phyloP scores from a whole-genome alignment of 2,329 filamentous ascomycete genomes.

The Hypoxylon sp. region DNA sequence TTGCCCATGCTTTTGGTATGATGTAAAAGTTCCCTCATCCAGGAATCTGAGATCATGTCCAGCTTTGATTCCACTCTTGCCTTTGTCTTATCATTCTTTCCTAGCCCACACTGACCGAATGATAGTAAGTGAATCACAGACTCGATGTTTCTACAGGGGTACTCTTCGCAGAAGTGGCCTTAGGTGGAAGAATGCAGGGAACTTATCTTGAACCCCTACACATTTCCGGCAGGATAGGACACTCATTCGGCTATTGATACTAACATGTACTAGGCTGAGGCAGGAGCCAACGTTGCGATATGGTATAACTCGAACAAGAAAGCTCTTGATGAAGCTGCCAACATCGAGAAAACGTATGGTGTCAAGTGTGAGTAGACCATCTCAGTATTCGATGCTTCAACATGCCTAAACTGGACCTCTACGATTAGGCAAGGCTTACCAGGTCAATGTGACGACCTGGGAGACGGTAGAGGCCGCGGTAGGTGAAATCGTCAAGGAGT shows the following conservation, averaged over 20 bases:
- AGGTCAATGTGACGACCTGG: slow-evolving; percentile 71
- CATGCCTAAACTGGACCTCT: not conserved
- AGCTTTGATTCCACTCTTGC: not conserved
- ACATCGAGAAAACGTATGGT: slow-evolving; percentile 75
- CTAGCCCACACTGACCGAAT: slow-evolving; percentile 17
- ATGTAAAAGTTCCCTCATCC: not conserved
- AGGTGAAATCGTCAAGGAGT: slow-evolving; percentile 71
- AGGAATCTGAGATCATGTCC: not conserved
- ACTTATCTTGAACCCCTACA: not conserved
- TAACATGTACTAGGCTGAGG: slow-evolving; percentile 65
- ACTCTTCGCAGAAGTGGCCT: not conserved
- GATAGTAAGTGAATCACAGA: slow-evolving; percentile 34
- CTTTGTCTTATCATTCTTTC: not conserved
- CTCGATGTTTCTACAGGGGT: not conserved
- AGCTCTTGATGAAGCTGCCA: slow-evolving; percentile 71
- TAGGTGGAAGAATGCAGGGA: not conserved
- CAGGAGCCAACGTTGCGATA: slow-evolving; percentile 79
- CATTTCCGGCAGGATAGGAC: not conserved
- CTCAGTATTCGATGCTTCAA: not conserved
- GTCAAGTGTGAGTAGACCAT: slow-evolving; percentile 72
- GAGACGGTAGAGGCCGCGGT: slow-evolving; percentile 67
- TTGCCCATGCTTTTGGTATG: slow-evolving; percentile 69
- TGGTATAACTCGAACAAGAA: slow-evolving; percentile 81
- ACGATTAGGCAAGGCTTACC: slow-evolving; percentile 69
- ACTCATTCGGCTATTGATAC: not conserved